phyloP scores from a whole-genome alignment of 345 rosid genomes.

The Populus tremula region DNA sequence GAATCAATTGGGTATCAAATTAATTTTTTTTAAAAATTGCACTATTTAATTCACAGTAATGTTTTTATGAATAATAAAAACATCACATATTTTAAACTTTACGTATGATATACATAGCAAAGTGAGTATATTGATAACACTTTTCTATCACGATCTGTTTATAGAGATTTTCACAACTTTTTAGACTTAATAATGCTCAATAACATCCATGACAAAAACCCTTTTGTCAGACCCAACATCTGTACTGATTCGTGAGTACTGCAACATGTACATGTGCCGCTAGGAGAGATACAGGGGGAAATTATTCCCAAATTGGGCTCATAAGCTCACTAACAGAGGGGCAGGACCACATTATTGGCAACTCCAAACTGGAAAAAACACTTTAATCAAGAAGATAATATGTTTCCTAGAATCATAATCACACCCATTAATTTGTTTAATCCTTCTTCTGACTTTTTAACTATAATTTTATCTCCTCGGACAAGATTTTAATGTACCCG shows the following conservation, averaged over 20 bases:
- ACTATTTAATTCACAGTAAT: too few species aligned
- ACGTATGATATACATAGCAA: neutral
- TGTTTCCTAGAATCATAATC: constrained; percentile 5
- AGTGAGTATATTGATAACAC: neutral
- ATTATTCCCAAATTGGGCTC: neutral
- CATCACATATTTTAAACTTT: too few species aligned
- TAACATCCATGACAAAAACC: too few species aligned
- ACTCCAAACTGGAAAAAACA: constrained; percentile 9
- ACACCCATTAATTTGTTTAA: constrained; percentile 12
- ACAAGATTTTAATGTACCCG: neutral
- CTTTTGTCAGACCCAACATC: neutral
- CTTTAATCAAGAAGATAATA: neutral
- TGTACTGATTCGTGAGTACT: constrained; percentile 9
- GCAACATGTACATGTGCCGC: constrained; percentile 37
- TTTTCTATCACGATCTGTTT: neutral
- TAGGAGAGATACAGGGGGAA: neutral
- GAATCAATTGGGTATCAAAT: too few species aligned
- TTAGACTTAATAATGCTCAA: neutral
- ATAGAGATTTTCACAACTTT: neutral
- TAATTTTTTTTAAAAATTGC: too few species aligned
- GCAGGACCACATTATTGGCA: constrained; percentile 24
- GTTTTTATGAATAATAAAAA: too few species aligned
- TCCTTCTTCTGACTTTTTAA: neutral
- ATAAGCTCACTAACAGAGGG: constrained; percentile 6
- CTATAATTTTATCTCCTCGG: neutral